phyloP scores from a whole-genome alignment of 345 rosid species.

The Adansonia digitata region DNA sequence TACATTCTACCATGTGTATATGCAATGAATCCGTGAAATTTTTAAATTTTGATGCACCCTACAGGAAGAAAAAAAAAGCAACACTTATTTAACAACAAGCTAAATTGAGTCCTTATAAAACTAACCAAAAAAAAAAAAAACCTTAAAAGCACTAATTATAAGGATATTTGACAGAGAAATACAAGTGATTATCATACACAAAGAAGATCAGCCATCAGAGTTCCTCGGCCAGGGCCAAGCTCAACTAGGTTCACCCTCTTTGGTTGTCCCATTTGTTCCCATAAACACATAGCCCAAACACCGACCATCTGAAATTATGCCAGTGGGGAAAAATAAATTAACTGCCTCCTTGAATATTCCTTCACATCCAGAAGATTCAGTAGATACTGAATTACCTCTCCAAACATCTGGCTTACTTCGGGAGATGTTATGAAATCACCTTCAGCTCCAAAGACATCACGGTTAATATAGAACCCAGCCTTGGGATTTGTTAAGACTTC shows the following conservation, averaged over 20 bases:
- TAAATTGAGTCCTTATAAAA: background rate
- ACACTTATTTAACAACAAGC: background rate
- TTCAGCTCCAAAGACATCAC: slow-evolving; percentile 87
- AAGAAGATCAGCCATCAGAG: slow-evolving; percentile 92
- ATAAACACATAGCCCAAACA: slow-evolving; percentile 86
- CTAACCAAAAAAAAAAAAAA: background rate
- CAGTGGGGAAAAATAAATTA: slow-evolving; percentile 2
- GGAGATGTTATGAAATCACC: slow-evolving; percentile 98
- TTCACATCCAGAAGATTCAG: background rate
- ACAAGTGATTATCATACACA: slow-evolving; percentile 44
- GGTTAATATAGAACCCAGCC: slow-evolving; percentile 82
- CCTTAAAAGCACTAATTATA: background rate
- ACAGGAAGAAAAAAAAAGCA: slow-evolving; percentile 20
- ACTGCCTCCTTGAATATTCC: background rate
- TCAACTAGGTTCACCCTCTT: slow-evolving; percentile 73
- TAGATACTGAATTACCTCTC: slow-evolving; percentile 50
- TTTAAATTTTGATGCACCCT: slow-evolving; percentile 76
- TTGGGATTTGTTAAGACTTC: slow-evolving; percentile 93
- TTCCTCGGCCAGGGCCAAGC: slow-evolving; percentile 93
- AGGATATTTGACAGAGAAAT: slow-evolving; percentile 10
- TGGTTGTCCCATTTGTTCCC: slow-evolving; percentile 97
- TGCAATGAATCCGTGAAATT: slow-evolving; percentile 75
- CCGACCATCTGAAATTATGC: slow-evolving; percentile 60
- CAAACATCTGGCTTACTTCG: slow-evolving; percentile 96
- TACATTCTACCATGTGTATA: slow-evolving; percentile 82